Evolutionary conservation across 1,139 yeast genomes (phyloP).

Genomic region (Cylindricascospora bacillispora): DNA sequence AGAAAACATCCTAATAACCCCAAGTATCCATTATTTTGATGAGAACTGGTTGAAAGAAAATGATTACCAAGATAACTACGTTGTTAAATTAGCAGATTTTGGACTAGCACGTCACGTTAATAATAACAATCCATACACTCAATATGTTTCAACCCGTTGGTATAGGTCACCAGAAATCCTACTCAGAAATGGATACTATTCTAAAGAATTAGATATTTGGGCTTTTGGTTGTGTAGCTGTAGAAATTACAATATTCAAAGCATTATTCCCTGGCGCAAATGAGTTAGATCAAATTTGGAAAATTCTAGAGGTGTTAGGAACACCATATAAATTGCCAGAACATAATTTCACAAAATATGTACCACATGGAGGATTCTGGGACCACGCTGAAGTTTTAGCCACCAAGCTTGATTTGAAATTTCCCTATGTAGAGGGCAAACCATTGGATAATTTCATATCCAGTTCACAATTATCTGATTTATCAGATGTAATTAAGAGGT

Average conservation of each 20-base stretch:
- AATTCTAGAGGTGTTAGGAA: constrained; percentile 57
- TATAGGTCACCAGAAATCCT: constrained; percentile 90
- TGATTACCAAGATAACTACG: constrained; percentile 34
- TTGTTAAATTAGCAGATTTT: constrained; percentile 80
- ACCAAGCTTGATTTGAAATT: constrained; percentile 39
- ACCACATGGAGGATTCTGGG: constrained; percentile 62
- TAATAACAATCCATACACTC: constrained; percentile 47
- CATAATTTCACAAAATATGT: constrained; percentile 9
- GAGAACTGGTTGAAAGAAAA: constrained; percentile 25
- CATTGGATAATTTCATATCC: constrained; percentile 29
- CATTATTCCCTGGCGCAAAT: constrained; percentile 73
- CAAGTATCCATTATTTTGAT: constrained; percentile 43
- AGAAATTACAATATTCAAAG: constrained; percentile 63
- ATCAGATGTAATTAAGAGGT: constrained; percentile 39
- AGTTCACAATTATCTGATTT: constrained; percentile 31
- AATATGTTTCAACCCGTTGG: constrained; percentile 92
- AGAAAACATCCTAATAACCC: constrained; percentile 67
- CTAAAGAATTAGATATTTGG: constrained; percentile 83
- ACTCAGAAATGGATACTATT: constrained; percentile 51
- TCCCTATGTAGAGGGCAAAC: constrained; percentile 35
- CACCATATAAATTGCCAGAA: constrained; percentile 35
- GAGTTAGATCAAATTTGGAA: constrained; percentile 68
- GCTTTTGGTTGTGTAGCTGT: constrained; percentile 82
- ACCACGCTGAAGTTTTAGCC: constrained; percentile 41
- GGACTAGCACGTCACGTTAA: constrained; percentile 67